A percentile compares a stretch with the other conserved stretches of the same genome.
Evolutionary conservation across 2,329 filamentous ascomycete genomes (phyloP).

Genomic region (Calonectria pteridis): DNA sequence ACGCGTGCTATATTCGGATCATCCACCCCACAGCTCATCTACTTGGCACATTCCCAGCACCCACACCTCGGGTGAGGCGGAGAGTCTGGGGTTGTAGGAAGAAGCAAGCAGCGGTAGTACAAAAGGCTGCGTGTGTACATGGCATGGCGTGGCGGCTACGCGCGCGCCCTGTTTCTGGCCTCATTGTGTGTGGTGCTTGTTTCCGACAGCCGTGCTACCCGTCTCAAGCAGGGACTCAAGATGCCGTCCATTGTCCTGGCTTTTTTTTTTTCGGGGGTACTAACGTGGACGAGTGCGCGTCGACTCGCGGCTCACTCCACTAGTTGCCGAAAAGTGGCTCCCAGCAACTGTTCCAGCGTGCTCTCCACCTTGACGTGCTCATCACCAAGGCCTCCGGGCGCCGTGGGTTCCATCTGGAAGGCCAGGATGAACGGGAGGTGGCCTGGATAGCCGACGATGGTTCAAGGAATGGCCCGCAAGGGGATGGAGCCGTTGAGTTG

Average conservation of each 20-base stretch:
- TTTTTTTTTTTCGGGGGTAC: conserved; percentile 11
- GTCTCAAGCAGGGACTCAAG: conserved; percentile 7
- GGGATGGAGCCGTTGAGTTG: not conserved
- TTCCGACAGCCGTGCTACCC: conserved; percentile 13
- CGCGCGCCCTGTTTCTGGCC: not conserved
- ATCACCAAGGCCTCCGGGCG: not conserved
- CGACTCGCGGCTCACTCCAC: conserved; percentile 29
- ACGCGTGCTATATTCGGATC: conserved; percentile 24
- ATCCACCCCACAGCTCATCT: conserved; percentile 22
- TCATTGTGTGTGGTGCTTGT: not conserved
- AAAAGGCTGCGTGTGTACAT: not conserved
- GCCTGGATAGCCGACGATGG: not conserved
- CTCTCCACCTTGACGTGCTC: conserved; percentile 14
- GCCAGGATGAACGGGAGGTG: not conserved
- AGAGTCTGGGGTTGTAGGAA: conserved; percentile 19
- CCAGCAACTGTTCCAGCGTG: not conserved
- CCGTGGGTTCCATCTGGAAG: not conserved
- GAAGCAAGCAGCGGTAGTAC: conserved; percentile 8
- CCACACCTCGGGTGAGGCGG: conserved; percentile 28
- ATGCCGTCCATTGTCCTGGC: not conserved
- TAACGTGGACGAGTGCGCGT: conserved; percentile 22
- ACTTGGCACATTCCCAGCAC: conserved; percentile 21
- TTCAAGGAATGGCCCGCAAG: not conserved
- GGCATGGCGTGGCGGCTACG: conserved; percentile 6
- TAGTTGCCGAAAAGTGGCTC: conserved; percentile 18